Evolutionary conservation across 78 protist genomes (phyloP).

Genomic region (Thecamonas trahens): DNA sequence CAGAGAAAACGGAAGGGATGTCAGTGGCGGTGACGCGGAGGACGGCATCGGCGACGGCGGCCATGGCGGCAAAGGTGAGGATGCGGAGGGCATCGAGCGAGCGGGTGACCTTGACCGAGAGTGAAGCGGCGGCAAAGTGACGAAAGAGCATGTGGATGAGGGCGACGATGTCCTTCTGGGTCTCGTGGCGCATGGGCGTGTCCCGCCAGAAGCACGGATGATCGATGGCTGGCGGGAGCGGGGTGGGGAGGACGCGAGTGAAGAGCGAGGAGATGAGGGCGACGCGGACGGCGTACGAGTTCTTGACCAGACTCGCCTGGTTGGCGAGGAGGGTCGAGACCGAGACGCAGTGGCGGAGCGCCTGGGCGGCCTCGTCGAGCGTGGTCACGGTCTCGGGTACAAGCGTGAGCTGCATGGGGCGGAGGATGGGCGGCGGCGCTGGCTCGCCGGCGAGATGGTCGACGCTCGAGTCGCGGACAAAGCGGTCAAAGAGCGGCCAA

Average conservation of each 20-base stretch:
- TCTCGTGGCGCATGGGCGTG: slow-evolving; percentile 5
- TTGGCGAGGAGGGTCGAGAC: slow-evolving; percentile 19
- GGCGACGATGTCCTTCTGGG: background rate
- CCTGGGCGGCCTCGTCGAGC: slow-evolving; percentile 1
- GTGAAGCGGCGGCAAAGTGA: slow-evolving; percentile 4
- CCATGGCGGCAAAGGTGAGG: slow-evolving; percentile 12
- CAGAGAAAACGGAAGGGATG: slow-evolving; percentile 21
- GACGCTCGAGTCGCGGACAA: too few species aligned
- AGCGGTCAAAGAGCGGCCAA: too few species aligned
- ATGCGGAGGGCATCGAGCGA: slow-evolving; percentile 36
- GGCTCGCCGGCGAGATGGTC: background rate
- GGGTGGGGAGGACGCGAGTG: slow-evolving; percentile 30
- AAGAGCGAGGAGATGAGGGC: slow-evolving; percentile 22
- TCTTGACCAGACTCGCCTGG: slow-evolving; percentile 9
- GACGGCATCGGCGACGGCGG: slow-evolving; percentile 47
- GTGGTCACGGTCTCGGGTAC: background rate
- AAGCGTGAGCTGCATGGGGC: background rate
- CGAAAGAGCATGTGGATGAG: background rate
- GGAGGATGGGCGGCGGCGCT: background rate
- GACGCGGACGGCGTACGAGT: slow-evolving; percentile 5
- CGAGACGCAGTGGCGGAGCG: slow-evolving; percentile 1
- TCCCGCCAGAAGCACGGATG: slow-evolving; percentile 3
- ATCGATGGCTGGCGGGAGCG: slow-evolving; percentile 2
- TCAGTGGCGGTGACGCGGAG: slow-evolving; percentile 39
- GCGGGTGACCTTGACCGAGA: background rate